These are phyloP conservation scores for Maudiozyma bulderi DNA, from an alignment of 805 yeast genomes.

Conservation along the genomic window DNA sequence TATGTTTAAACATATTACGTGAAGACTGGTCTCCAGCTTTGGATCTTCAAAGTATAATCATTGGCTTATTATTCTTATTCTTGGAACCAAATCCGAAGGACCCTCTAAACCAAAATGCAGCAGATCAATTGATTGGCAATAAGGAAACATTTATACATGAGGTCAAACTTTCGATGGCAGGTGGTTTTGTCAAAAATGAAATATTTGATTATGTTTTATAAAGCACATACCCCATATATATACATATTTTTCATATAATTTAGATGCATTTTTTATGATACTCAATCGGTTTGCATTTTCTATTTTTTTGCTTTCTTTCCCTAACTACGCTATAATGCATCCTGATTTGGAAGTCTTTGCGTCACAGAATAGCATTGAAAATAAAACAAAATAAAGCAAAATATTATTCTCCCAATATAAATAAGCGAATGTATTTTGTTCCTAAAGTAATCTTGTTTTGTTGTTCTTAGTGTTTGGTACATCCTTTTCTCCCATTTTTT, in stretches of 20 bases:
- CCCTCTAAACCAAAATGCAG: slow-evolving; percentile 89
- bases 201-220: slow-evolving; percentile 50
- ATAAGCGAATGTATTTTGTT: too few relatives aligned
- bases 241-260: too few relatives aligned
- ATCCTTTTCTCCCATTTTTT: too few relatives aligned
- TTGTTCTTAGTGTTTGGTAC: too few relatives aligned
- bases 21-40: slow-evolving; percentile 97
- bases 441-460: too few relatives aligned
- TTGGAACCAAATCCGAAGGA: slow-evolving; percentile 87
- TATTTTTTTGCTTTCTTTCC: not conserved
- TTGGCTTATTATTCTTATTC: slow-evolving; percentile 78
- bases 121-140: slow-evolving; percentile 42
- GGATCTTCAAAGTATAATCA: slow-evolving; percentile 66
- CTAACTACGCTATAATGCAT: too few relatives aligned
- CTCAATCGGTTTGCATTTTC: not conserved
- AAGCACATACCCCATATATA: not conserved
- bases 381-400: not conserved
- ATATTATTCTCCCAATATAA: too few relatives aligned
- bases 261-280: not conserved
- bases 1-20: slow-evolving; percentile 80
- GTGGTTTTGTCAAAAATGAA: slow-evolving; percentile 51
- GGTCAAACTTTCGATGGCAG: slow-evolving; percentile 60
- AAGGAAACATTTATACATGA: slow-evolving; percentile 42
- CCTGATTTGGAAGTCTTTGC: not conserved
- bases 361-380: not conserved